A percentile compares a stretch with the other conserved stretches of the same genome.
Conservation (phyloP, 2,329 filamentous ascomycete species). For the Apiospora saccharicola region DNA sequence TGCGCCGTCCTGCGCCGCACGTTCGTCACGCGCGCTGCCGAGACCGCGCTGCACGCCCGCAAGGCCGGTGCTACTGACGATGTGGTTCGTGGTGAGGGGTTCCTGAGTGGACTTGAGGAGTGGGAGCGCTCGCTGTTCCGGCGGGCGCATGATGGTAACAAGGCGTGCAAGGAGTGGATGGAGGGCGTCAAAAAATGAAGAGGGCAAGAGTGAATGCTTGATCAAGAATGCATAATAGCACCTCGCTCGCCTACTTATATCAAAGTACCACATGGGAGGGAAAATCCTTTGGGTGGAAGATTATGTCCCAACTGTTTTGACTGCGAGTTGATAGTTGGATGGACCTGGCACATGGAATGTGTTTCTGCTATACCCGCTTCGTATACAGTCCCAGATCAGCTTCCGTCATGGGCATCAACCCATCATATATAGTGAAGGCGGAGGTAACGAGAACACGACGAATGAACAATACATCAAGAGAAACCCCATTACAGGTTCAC, state of each 20-base stretch:
- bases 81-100: constrained; percentile 72
- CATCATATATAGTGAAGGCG: neutral
- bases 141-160: constrained; percentile 76
- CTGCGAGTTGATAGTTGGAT: no score
- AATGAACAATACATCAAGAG: neutral
- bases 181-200: constrained; percentile 61
- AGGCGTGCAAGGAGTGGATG: constrained; percentile 74
- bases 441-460: neutral
- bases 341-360: neutral
- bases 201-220: neutral
- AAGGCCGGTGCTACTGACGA: constrained; percentile 75
- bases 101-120: constrained; percentile 87
- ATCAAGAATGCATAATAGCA: neutral
- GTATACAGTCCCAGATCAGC: neutral
- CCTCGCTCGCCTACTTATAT: neutral
- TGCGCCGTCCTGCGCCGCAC: constrained; percentile 79
- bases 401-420: neutral
- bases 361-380: neutral
- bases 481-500: neutral
- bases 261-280: neutral
- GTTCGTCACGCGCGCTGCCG: constrained; percentile 80
- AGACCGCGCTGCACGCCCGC: constrained; percentile 87
- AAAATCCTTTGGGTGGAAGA: neutral
- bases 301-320: neutral
- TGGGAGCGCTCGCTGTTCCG: constrained; percentile 82